A percentile compares a stretch with the other conserved stretches of the same genome.
These are phyloP conservation scores for Serendipita sp. DNA, from an alignment of 768 basidiomycete species.

Conservation along the genomic window DNA sequence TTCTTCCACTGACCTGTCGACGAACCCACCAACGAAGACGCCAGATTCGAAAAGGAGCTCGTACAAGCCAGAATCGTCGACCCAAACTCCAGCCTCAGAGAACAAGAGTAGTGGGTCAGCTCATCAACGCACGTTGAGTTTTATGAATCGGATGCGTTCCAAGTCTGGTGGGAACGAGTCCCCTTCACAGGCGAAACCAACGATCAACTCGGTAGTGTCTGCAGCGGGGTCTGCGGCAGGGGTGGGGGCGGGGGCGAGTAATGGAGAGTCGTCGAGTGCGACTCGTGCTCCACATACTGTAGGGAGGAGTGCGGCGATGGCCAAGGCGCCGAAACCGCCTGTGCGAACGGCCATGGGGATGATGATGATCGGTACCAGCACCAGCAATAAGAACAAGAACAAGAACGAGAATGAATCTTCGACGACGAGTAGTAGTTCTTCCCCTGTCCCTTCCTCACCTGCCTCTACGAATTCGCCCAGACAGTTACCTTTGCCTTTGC, in stretches of 20 bases:
- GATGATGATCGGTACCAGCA: no score
- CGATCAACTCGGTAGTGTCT: neutral
- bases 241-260: neutral
- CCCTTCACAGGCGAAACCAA: no score
- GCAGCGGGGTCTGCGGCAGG: neutral
- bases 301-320: neutral
- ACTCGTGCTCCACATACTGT: neutral
- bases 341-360: neutral
- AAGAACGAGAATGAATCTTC: neutral
- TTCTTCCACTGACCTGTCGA: neutral
- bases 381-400: neutral
- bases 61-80: neutral
- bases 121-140: neutral
- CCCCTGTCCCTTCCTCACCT: neutral
- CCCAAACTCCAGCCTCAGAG: neutral
- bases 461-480: neutral
- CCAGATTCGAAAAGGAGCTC: neutral
- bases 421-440: neutral
- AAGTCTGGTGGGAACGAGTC: neutral
- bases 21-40: neutral
- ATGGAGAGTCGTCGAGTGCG: neutral
- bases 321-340: slow-evolving; percentile 2
- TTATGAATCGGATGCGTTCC: neutral
- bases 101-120: neutral
- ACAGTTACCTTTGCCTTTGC: no score